Evolutionary conservation across 371 early-diverging fungal genomes (phyloP).

Genomic region (Rhizomucor miehei): DNA sequence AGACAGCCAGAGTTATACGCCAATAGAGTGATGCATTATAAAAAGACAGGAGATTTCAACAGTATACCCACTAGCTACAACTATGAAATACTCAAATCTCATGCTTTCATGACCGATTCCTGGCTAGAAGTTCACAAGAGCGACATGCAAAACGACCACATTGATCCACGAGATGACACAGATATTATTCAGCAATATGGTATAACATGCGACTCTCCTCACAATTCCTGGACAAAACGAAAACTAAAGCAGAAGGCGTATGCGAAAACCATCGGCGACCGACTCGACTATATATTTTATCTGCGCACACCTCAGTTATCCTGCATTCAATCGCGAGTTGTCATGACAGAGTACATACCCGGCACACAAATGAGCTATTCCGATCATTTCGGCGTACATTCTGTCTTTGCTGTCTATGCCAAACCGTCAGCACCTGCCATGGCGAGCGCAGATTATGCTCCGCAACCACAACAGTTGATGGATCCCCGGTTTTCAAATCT

Average conservation of each 20-base stretch:
- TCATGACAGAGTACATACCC: slow-evolving; percentile 41
- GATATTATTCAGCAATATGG: slow-evolving; percentile 42
- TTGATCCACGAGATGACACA: slow-evolving; percentile 9
- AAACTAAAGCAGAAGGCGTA: slow-evolving; percentile 21
- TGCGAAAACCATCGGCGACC: slow-evolving; percentile 42
- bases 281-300: slow-evolving; percentile 62
- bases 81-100: slow-evolving; percentile 38
- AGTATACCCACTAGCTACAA: slow-evolving; percentile 49
- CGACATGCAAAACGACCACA: slow-evolving; percentile 6
- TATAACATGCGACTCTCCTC: slow-evolving; percentile 57
- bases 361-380: slow-evolving; percentile 41
- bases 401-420: slow-evolving; percentile 30
- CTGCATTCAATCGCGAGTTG: slow-evolving; percentile 40
- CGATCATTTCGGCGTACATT: slow-evolving; percentile 60
- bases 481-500: slow-evolving; percentile 23
- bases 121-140: slow-evolving; percentile 45
- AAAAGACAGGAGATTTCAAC: slow-evolving; percentile 60
- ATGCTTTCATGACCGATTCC: slow-evolving; percentile 55
- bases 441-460: not conserved
- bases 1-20: not conserved
- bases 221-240: slow-evolving; percentile 49
- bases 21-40: not conserved
- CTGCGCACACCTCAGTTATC: slow-evolving; percentile 31
- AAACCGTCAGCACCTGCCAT: not conserved
- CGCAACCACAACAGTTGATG: slow-evolving; percentile 1